Base-by-base conservation (phyloP, 345 rosid species). In the Linum trigynum region DNA sequence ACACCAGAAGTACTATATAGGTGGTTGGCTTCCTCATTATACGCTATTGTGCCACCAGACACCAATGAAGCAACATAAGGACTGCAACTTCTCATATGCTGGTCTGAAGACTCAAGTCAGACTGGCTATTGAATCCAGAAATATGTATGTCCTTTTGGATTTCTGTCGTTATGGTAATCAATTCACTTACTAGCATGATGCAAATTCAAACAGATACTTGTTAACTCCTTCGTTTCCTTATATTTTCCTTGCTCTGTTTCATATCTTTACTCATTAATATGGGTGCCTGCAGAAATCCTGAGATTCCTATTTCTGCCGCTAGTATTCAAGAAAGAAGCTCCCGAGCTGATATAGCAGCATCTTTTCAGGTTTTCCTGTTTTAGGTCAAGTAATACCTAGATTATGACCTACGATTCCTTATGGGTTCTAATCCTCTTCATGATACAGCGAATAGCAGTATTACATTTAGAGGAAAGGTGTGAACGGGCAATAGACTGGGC, bases 31-130 rank as follows among this genome's bases (percentile, higher is more conserved):
- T 48, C 53, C 14, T 4, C 14, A 9, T 2, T 56, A 55, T 56
- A 2, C n/a, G 1, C 60, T 64, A 15, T 64, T 74, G 48, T 71
- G 71, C 51, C 50, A 61, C 66, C 74, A 92, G 98, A 81, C 82
- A 60, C 92, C 96, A 39, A 90, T 90, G 98, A 83, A 83, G 68
- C 85, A 86, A 12, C 97, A 90, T 78, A 92, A 86, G 77, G 89
- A 90, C 70, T 88, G 96, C 81, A 92, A 92, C 74, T 92, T 92
- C 66, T 90, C 98, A 38, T 88, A 83, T 80, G 96, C 98, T 69
- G 97, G 98, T 71, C 77, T 92, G 82, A 92, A 90, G 85, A 90
- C 98, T 55, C 98, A 90, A 85, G 97, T 87, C 73, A 83, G 83
- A 67, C 82, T 90, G 72, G 97, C 97, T 37, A 92, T 92, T 77